Base-by-base conservation (phyloP, 2,329 filamentous ascomycete genomes). In the Aspergillus ustus region DNA sequence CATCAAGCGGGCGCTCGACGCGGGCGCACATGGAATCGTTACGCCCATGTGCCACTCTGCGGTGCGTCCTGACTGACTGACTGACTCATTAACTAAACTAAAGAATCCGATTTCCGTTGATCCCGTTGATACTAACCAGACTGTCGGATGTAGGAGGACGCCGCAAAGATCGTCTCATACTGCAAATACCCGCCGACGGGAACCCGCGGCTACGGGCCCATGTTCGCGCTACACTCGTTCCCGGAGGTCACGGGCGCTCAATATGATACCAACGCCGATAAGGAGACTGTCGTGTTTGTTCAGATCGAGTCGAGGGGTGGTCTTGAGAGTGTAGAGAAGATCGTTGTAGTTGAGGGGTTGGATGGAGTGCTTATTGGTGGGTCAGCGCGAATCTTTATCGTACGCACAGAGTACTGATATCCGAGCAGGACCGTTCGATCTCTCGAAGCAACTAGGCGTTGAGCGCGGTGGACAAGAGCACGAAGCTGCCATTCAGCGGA, bases 311-410 rank as follows among this genome's bases (percentile, higher is more conserved):
- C 78, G 0, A 69, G 66, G 17, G 64, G 72, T 8, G 78, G 75
- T 2, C 71, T 81, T 7, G 77, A 78, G 49, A 80, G 77, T 60
- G 78, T 80, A 7, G 79, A 81, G 67, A 74, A 76, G 57, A 81
- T 81, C 61, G 78, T 78, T 1, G 70, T 69, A 4, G 77, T 80
- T 3, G 72, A 74, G 19, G 79, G 79, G 6, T 65, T 81, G 13
- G 79, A 80, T 66, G 69, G 75, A 13, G 66, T 80, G 37, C 75
- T 80, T 43, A 77, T 80, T 55, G 78, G 74, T 71, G 49, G 59
- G 66, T 62, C 22, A 7, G 7, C 17, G 2, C 17, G 2, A 7
- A 8, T 25, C 25, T 25, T 3, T 25, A 9, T 46, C 11, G 28
- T 25, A 25, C 4, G 25, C 25, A 2, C 25, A 5, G 25, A 25